Conservation (phyloP, 148 eudicot species). For the Dianthus caryophyllus region DNA sequence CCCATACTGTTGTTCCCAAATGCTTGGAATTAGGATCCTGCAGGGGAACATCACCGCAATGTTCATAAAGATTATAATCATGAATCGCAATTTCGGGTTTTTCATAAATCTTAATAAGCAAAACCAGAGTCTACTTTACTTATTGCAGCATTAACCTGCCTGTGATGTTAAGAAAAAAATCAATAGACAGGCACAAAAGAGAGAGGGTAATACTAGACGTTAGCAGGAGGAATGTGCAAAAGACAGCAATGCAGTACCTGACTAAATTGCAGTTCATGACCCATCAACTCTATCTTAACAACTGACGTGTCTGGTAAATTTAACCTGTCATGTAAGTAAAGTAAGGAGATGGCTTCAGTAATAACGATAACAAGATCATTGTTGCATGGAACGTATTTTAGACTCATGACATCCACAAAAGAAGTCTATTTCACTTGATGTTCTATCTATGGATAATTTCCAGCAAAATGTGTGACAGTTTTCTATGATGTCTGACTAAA, state of each 20-base stretch:
- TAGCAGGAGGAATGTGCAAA: neutral
- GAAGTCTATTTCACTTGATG: neutral
- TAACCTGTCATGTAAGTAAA: constrained; percentile 38
- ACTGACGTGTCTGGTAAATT: constrained; percentile 79
- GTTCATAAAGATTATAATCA: neutral
- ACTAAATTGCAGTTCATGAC: constrained; percentile 74
- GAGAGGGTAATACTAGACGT: neutral
- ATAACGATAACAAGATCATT: neutral
- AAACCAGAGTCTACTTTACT: neutral
- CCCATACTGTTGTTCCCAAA: constrained; percentile 96
- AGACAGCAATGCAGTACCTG: constrained; percentile 46
- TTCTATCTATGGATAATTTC: neutral
- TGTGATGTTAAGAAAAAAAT: neutral
- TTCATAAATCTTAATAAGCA: neutral
- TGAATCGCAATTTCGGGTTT: neutral
- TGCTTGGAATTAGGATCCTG: constrained; percentile 98
- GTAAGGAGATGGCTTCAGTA: constrained; percentile 4
- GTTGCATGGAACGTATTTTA: neutral
- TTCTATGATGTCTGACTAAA: neutral
- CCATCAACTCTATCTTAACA: constrained; percentile 60
- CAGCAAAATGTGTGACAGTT: neutral
- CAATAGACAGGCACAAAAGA: neutral
- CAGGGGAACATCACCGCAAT: neutral
- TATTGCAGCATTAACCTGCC: neutral
- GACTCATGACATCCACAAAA: neutral